Evolutionary conservation across 2,329 filamentous ascomycete genomes (phyloP), one percentile per base, ranked within the genome.

Genomic region (Aspergillus proliferans): DNA sequence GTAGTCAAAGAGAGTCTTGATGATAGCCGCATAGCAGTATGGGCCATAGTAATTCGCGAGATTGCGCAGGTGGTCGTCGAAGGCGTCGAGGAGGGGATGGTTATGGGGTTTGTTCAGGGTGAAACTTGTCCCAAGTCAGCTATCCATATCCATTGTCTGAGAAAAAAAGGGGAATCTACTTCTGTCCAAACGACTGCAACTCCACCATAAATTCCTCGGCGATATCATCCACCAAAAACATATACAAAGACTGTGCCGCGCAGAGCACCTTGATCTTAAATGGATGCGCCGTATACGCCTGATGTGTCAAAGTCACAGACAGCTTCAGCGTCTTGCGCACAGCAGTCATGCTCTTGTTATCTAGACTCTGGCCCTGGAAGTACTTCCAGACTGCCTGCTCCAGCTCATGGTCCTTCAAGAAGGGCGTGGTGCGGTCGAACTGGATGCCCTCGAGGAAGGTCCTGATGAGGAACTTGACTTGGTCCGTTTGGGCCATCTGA

Each of bases 151-250:
- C 22, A 6, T 22, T 6, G 4, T 6, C 22, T 15, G 15, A 15
- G 4, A 22, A 6, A 21, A 3, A 4, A 22, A 22, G 15, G 14
- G 1, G 12, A 5, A 43, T 41, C 3, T 24, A 52, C 52, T 51
- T 50, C 42, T 52, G 52, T 22, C 50, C 36, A 41, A 52, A 54
- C 24, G 21, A 45, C 9, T 30, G 47, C 22, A 54, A 39, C 10
- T 50, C 52, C 1, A 45, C 47, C 18, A 52, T 42, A 9, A 52
- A 50, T 14, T 42, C 43, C 43, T 42, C 39, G 12, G 52, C 47
- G n/a, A 50, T 36, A 36, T 54, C 52, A 10, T 54, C 52, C 9
- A 54, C 33, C 28, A 54, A 24, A 21, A 54, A 54, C 52, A 54
- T 54, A 30, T 54, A 54, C 2, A 52, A 19, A 14, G 47, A 22